A percentile compares a stretch with the other conserved stretches of the same genome.
phyloP scores from a whole-genome alignment of 176 grass and related monocot species.

The Avena eriantha region DNA sequence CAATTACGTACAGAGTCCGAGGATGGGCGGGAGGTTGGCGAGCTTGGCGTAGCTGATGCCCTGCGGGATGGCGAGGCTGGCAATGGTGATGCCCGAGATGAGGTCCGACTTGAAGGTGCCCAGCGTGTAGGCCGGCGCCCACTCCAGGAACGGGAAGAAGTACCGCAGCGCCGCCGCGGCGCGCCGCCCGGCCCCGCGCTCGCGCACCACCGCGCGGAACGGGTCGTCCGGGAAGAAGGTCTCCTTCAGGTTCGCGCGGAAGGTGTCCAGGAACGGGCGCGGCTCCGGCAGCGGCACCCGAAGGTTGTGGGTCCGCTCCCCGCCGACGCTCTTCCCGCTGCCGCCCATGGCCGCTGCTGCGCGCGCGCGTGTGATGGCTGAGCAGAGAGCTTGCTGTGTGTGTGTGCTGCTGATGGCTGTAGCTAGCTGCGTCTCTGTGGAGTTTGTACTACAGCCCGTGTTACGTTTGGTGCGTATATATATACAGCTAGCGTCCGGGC shows the following conservation, averaged over 20 bases:
- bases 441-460: neutral
- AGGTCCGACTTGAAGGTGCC: constrained; percentile 72
- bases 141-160: constrained; percentile 77
- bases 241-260: constrained; percentile 80
- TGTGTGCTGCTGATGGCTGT: too few relatives aligned
- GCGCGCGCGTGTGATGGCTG: neutral
- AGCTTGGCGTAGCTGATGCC: constrained; percentile 99
- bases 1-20: constrained; percentile 95
- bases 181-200: constrained; percentile 36
- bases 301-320: neutral
- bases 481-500: neutral
- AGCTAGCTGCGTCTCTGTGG: neutral
- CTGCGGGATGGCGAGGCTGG: constrained; percentile 98
- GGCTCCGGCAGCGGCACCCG: constrained; percentile 67
- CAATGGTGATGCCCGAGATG: constrained; percentile 89
- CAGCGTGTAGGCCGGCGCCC: constrained; percentile 65
- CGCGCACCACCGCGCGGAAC: constrained; percentile 59
- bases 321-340: constrained; percentile 2
- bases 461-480: neutral
- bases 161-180: constrained; percentile 58
- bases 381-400: neutral
- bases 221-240: constrained; percentile 97
- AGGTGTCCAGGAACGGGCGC: constrained; percentile 70
- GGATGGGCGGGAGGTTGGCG: constrained; percentile 78
- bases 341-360: constrained; percentile 43